Percentiles rank a stretch among this genome's conserved stretches.
These are phyloP conservation scores for Phytophthora pisi DNA, from an alignment of 352 stramenopile species.

Conservation along the genomic window DNA sequence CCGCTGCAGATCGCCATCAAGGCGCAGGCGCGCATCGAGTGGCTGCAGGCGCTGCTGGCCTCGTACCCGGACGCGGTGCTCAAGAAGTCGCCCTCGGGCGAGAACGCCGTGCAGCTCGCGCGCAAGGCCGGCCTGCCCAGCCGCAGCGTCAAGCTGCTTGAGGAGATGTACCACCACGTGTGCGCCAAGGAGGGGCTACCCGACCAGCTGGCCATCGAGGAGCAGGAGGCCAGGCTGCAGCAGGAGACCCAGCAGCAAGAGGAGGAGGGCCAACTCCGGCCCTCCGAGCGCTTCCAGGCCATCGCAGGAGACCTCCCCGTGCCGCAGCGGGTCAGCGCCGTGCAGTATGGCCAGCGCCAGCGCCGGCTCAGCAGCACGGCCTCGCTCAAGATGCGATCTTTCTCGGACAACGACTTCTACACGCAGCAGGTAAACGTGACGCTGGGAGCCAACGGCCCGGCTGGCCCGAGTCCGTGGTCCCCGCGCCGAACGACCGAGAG, in stretches of 20 bases:
- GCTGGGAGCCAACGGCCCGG: slow-evolving; percentile 12
- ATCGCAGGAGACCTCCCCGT: slow-evolving; percentile 40
- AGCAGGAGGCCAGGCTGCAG: slow-evolving; percentile 40
- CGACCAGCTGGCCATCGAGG: slow-evolving; percentile 56
- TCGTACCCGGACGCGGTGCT: slow-evolving; percentile 84
- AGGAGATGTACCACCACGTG: slow-evolving; percentile 90
- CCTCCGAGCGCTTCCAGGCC: slow-evolving; percentile 44
- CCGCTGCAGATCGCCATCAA: slow-evolving; percentile 90
- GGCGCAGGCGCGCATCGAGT: slow-evolving; percentile 86
- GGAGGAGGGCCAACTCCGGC: slow-evolving; percentile 32
- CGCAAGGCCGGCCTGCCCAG: slow-evolving; percentile 57
- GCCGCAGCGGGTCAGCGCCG: slow-evolving; percentile 15
- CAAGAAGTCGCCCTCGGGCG: slow-evolving; percentile 71
- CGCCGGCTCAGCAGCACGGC: slow-evolving; percentile 49
- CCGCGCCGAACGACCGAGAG: slow-evolving; percentile 38
- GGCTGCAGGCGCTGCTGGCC: slow-evolving; percentile 82
- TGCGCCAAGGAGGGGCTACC: slow-evolving; percentile 69
- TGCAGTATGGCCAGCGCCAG: slow-evolving; percentile 33
- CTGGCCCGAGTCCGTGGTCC: slow-evolving; percentile 30
- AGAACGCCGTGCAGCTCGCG: slow-evolving; percentile 80
- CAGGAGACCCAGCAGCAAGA: slow-evolving; percentile 25
- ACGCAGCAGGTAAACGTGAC: slow-evolving; percentile 37
- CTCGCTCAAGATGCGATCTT: slow-evolving; percentile 59
- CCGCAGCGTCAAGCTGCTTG: slow-evolving; percentile 75
- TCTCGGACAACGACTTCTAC: slow-evolving; percentile 75